Base-by-base conservation (phyloP, 306 rosid genomes). In the Astragalus glycyphyllos region DNA sequence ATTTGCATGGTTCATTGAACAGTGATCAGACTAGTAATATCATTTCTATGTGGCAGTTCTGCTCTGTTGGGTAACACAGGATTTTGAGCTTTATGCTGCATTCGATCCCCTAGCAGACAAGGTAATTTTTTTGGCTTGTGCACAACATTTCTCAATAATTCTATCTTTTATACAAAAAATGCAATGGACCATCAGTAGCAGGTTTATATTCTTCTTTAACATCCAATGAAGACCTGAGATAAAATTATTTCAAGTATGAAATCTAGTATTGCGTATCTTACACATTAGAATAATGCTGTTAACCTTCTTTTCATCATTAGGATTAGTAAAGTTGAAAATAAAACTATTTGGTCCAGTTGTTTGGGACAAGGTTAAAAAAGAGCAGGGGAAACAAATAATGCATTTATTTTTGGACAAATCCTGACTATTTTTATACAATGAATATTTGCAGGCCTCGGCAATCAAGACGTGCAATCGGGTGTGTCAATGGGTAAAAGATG, bases 31-130 rank as follows among this genome's bases (percentile, higher is more conserved):
- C 44, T 69, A 26, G 34, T 50, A n/a, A 47, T 17, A 57, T 72
- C 11, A 23, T 15, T 85, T 80, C 61, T 41, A 17, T 78, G 58
- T 84, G 58, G 81, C 96, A 92, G 98, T 90, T 84, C 82, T 92
- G 55, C 96, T 92, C 47, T 92, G 96, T 74, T 92, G 98, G 98
- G 91, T 82, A 62, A 86, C 97, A n/a, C 97, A 80, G 72, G 98
- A 92, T 80, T 92, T 90, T 65, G 98, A 92, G 78, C 97, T 92
- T 62, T 92, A 88, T 82, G 98, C 98, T 11, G 96, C 97, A 74
- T 92, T 92, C 86, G 98, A 92, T 87, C 98, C 98, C 70, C 92
- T 92, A 81, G 98, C 98, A 38, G 92, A 89, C 79, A 89, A 89
- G 98, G 96, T 92, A 83, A n/a, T 61, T 45, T 29, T 20, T 76